phyloP scores from a whole-genome alignment of 441 rosid genomes.

The Arabidopsis hybrid region DNA sequence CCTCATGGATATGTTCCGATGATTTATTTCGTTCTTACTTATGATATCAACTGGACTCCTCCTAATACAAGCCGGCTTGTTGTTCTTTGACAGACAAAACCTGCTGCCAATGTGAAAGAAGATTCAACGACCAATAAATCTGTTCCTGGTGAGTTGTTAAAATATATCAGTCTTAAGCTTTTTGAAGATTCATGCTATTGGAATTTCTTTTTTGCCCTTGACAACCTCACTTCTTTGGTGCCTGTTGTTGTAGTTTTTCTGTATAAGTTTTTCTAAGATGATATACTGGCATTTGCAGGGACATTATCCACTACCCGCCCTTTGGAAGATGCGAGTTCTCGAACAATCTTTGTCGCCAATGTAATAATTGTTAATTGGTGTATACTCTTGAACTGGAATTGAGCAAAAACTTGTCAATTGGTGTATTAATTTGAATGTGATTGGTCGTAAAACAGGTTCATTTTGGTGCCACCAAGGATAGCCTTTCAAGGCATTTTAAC shows the following conservation, averaged over 20 bases:
- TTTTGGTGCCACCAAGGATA: slow-evolving; percentile 94
- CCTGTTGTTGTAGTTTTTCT: slow-evolving; percentile 2
- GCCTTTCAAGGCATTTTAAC: slow-evolving; percentile 88
- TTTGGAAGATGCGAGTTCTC: slow-evolving; percentile 80
- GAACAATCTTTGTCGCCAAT: slow-evolving; percentile 91
- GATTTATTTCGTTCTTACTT: not conserved
- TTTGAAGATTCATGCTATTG: slow-evolving; percentile 3
- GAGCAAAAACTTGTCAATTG: slow-evolving; percentile 24
- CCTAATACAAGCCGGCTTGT: slow-evolving; percentile 33
- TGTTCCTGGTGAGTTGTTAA: slow-evolving; percentile 61
- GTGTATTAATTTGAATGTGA: slow-evolving; percentile 34
- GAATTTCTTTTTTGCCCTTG: slow-evolving; percentile 9
- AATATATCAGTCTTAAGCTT: not conserved
- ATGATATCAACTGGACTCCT: slow-evolving; percentile 6
- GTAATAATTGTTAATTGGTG: slow-evolving; percentile 56
- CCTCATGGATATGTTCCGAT: slow-evolving; percentile 18
- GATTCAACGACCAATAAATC: slow-evolving; percentile 52
- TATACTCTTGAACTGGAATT: slow-evolving; percentile 3
- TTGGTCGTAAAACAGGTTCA: slow-evolving; percentile 71
- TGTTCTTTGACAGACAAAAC: slow-evolving; percentile 55
- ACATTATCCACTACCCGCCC: slow-evolving; percentile 62
- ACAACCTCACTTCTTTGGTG: slow-evolving; percentile 11
- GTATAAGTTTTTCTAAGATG: slow-evolving; percentile 28
- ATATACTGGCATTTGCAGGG: slow-evolving; percentile 54
- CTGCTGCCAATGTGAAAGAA: slow-evolving; percentile 48